phyloP scores from a whole-genome alignment of 2,329 filamentous ascomycete genomes.

The Alternaria metachromatica region DNA sequence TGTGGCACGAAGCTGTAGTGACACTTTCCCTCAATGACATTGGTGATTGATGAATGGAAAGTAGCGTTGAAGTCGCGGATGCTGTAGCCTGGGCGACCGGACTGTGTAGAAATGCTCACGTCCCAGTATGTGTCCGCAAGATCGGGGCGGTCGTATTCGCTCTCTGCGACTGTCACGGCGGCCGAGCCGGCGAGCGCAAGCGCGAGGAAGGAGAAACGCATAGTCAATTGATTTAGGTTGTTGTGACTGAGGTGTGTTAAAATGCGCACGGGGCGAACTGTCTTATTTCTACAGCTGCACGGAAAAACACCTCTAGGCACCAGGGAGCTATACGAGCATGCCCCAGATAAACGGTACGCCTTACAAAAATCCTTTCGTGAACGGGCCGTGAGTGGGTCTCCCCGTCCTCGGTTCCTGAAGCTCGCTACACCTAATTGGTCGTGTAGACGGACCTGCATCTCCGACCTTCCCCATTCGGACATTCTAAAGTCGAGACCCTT shows the following conservation, averaged over 20 bases:
- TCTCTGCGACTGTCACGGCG: neutral
- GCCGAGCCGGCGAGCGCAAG: conserved; percentile 3
- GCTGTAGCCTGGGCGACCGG: conserved; percentile 15
- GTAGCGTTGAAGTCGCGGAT: conserved; percentile 11
- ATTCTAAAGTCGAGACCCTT: neutral
- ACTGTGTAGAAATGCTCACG: conserved; percentile 12
- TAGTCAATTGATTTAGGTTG: neutral
- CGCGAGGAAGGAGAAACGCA: conserved; percentile 11
- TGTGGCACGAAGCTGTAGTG: conserved; percentile 24
- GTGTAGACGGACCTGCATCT: neutral
- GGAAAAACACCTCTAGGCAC: conserved; percentile 5
- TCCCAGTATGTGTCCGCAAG: conserved; percentile 19
- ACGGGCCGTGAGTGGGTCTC: neutral
- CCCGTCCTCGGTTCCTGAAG: neutral
- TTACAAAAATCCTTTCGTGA: conserved; percentile 5
- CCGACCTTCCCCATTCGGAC: neutral
- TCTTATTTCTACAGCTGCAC: neutral
- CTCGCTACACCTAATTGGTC: neutral
- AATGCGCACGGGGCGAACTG: neutral
- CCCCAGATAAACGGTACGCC: conserved; percentile 15
- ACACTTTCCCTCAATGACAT: conserved; percentile 4
- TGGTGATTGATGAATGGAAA: conserved; percentile 8
- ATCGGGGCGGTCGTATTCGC: conserved; percentile 4
- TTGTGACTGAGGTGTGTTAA: neutral
- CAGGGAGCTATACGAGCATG: conserved; percentile 11